Percentiles rank a stretch among this genome's conserved stretches.
phyloP scores from a whole-genome alignment of 768 basidiomycete species.

The Podaxis sp. region DNA sequence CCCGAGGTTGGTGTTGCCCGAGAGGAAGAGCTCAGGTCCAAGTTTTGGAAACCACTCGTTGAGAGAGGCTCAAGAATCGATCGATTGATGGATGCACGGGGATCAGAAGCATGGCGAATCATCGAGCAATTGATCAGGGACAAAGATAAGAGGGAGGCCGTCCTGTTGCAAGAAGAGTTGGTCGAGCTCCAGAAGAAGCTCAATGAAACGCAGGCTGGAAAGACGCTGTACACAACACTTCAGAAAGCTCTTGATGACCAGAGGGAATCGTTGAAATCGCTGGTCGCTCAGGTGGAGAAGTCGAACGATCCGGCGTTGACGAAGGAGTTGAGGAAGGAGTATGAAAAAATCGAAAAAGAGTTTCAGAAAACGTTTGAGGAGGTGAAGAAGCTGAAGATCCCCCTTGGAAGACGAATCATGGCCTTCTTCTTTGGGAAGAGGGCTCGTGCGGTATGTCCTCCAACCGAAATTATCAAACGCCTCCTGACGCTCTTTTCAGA shows the following conservation, averaged over 20 bases:
- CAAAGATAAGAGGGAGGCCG: conserved; percentile 12
- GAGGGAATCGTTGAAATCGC: conserved; percentile 12
- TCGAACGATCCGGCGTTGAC: not conserved
- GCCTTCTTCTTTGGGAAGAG: not conserved
- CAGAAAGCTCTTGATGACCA: conserved; percentile 27
- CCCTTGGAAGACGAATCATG: not conserved
- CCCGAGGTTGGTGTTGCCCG: conserved; percentile 22
- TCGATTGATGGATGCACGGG: conserved; percentile 23
- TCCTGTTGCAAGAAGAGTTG: conserved; percentile 27
- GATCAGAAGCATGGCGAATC: conserved; percentile 27
- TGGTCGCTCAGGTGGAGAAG: conserved; percentile 4
- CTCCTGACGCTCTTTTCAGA: not conserved
- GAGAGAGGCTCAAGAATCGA: conserved; percentile 35
- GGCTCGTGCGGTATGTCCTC: not conserved
- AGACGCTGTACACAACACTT: conserved; percentile 22
- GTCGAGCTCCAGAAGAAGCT: conserved; percentile 22
- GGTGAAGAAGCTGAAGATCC: conserved; percentile 11
- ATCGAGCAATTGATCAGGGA: conserved; percentile 21
- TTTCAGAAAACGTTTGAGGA: conserved; percentile 21
- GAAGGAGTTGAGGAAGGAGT: conserved; percentile 4
- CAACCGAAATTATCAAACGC: not conserved
- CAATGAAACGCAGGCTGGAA: conserved; percentile 25
- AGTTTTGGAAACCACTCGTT: conserved; percentile 48
- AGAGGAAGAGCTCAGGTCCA: conserved; percentile 28
- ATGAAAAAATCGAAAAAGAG: conserved; percentile 11